phyloP scores from a whole-genome alignment of 495 filamentous ascomycete species.

The Aspergillus asperescens region DNA sequence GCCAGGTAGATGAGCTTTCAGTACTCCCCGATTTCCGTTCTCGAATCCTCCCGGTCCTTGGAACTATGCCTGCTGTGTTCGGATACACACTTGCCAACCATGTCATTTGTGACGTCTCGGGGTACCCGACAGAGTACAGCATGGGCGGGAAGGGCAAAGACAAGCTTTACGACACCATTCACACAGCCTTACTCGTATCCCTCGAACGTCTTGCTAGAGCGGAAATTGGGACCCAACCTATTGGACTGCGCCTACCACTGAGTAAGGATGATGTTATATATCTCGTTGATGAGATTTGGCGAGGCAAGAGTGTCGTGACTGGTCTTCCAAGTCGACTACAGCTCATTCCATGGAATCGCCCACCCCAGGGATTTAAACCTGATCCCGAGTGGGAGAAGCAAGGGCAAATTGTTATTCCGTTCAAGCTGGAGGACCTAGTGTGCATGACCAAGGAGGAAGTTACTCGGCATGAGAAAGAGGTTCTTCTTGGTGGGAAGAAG shows the following conservation, averaged over 20 bases:
- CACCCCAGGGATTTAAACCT: slow-evolving; percentile 46
- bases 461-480: slow-evolving; percentile 13
- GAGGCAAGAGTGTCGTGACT: slow-evolving; percentile 75
- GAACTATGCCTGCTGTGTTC: slow-evolving; percentile 96
- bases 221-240: slow-evolving; percentile 52
- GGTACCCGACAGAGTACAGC: slow-evolving; percentile 81
- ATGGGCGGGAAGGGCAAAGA: slow-evolving; percentile 69
- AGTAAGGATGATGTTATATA: slow-evolving; percentile 77
- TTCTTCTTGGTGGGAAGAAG: slow-evolving; percentile 14
- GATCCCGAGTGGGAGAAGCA: slow-evolving; percentile 41
- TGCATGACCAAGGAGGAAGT: slow-evolving; percentile 73
- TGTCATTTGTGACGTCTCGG: slow-evolving; percentile 77
- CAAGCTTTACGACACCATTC: slow-evolving; percentile 83
- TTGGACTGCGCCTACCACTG: slow-evolving; percentile 72
- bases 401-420: slow-evolving; percentile 63
- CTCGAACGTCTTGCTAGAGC: slow-evolving; percentile 66
- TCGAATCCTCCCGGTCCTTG: slow-evolving; percentile 87
- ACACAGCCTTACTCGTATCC: slow-evolving; percentile 62
- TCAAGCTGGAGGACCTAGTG: slow-evolving; percentile 69
- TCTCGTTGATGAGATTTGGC: slow-evolving; percentile 82
- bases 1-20: slow-evolving; percentile 79
- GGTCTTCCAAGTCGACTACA: slow-evolving; percentile 72
- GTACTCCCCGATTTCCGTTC: slow-evolving; percentile 89
- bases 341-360: slow-evolving; percentile 68
- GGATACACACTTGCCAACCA: slow-evolving; percentile 88